Evolutionary conservation across 2,329 filamentous ascomycete species (phyloP), one percentile per base, ranked within the genome.

Genomic region (Whalleya microplaca): DNA sequence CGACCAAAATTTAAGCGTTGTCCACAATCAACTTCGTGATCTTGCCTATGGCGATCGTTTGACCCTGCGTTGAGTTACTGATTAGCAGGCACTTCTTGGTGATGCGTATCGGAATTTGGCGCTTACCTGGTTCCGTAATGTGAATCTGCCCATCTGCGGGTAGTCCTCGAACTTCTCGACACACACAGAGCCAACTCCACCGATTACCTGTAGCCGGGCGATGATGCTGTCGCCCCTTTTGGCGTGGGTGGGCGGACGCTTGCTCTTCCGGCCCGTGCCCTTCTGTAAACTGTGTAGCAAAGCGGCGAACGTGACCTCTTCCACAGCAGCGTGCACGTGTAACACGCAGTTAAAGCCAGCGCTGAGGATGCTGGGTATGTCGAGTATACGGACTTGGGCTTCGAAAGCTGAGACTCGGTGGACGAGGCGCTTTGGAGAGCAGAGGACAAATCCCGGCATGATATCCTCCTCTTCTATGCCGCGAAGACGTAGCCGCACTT

Each of bases 31-130:
- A 84, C 83, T 93, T 97, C 58, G 92, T 97, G 74, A 99, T 96
- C 85, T 99, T 99, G 71, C 95, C 95, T 78, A 99, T 99, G 54
- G 95, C 95, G 79, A 99, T 97, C 0, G 95, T 99, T 90, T 98
- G 94, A 69, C 95, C 95, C 88, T 98, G 71, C 52, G 72, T 49
- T 62, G 53, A 20, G 32, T 67, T 49, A 72, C 72, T 66, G 73
- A 70, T 51, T 51, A 51, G 46, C 29, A 37, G 69, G 56, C 47
- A 55, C 45, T 12, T 20, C 12, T 41, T 3, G 6, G 18, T 41
- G 18, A 51, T 20, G 16, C 23, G 19, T 37, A 46, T 64, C 37
- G 19, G 50, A 46, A 16, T 6, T 16, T 12, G 32, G 3, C 32
- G 69, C 81, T 67, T 82, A 92, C 90, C 83, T 93, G 90, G 71